Percentiles rank a stretch among this genome's conserved stretches.
Evolutionary conservation across 2,329 filamentous ascomycete species (phyloP).

Genomic region (Aspergillus chevalieri): DNA sequence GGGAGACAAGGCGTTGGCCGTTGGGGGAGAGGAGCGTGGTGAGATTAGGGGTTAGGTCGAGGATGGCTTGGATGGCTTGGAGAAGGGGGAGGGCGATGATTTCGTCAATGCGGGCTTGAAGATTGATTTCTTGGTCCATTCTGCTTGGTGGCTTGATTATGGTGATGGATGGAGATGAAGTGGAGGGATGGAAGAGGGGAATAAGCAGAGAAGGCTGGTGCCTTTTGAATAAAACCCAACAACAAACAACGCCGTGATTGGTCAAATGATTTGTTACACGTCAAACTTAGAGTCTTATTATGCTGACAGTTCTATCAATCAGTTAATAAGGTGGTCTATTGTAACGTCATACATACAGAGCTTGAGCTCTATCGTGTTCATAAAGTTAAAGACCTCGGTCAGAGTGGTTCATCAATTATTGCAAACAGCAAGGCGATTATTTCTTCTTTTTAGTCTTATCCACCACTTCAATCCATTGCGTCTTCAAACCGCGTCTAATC

Average conservation of each 20-base stretch:
- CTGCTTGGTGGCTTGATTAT: background rate
- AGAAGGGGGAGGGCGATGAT: constrained; percentile 7
- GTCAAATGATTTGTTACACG: too few species aligned
- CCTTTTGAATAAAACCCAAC: too few species aligned
- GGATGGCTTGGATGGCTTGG: constrained; percentile 8
- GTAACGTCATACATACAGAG: too few species aligned
- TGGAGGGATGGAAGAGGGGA: background rate
- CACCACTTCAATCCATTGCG: constrained; percentile 57
- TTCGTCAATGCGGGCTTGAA: constrained; percentile 6
- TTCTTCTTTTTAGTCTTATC: constrained; percentile 66
- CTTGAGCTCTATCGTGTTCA: too few species aligned
- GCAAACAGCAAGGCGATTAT: constrained; percentile 11
- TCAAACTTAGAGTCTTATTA: too few species aligned
- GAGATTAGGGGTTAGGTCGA: constrained; percentile 8
- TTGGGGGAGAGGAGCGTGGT: constrained; percentile 8
- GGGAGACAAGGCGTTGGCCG: constrained; percentile 7
- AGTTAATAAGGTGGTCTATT: too few species aligned
- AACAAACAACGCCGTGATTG: too few species aligned
- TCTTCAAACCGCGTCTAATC: constrained; percentile 52
- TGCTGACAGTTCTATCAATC: too few species aligned
- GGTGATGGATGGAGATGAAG: background rate
- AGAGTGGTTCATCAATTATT: too few species aligned
- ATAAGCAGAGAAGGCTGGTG: background rate
- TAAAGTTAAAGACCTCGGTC: too few species aligned
- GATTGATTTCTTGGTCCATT: background rate